These are phyloP conservation scores for Pseudofabraea citricarpa DNA, from an alignment of 2,329 filamentous ascomycete genomes.

Conservation along the genomic window DNA sequence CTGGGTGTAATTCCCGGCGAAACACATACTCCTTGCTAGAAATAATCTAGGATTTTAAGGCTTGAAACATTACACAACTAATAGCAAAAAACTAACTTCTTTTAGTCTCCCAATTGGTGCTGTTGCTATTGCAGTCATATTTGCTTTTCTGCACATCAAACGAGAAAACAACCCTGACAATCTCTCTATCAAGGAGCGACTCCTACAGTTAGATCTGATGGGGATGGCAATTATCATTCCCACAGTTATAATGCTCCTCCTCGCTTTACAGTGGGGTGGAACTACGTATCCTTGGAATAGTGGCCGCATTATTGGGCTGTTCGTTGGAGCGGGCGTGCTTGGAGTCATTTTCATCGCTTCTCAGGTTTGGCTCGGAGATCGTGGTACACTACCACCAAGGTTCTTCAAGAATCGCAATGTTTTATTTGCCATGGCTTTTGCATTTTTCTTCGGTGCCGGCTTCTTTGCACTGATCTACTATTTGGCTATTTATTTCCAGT, in stretches of 20 bases:
- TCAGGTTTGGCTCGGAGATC: conserved; percentile 28
- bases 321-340: conserved; percentile 26
- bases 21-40: no score
- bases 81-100: background rate
- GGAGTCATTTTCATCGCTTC: conserved; percentile 25
- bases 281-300: conserved; percentile 31
- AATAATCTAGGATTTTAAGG: no score
- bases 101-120: conserved; percentile 29
- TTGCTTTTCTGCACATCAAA: conserved; percentile 35
- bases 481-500: conserved; percentile 30
- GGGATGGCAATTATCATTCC: conserved; percentile 32
- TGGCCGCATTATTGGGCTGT: conserved; percentile 28
- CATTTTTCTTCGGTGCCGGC: conserved; percentile 19
- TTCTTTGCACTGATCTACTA: conserved; percentile 27
- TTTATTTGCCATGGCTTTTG: conserved; percentile 11
- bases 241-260: conserved; percentile 30
- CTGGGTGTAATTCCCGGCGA: no score
- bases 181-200: conserved; percentile 15
- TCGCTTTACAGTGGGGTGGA: conserved; percentile 37
- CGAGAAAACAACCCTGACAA: conserved; percentile 24
- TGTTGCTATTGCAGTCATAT: conserved; percentile 26
- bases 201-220: conserved; percentile 29
- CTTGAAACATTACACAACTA: background rate
- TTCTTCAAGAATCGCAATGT: conserved; percentile 25
- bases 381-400: conserved; percentile 32